Base-by-base conservation (phyloP, 768 basidiomycete species). In the Russula foetens region DNA sequence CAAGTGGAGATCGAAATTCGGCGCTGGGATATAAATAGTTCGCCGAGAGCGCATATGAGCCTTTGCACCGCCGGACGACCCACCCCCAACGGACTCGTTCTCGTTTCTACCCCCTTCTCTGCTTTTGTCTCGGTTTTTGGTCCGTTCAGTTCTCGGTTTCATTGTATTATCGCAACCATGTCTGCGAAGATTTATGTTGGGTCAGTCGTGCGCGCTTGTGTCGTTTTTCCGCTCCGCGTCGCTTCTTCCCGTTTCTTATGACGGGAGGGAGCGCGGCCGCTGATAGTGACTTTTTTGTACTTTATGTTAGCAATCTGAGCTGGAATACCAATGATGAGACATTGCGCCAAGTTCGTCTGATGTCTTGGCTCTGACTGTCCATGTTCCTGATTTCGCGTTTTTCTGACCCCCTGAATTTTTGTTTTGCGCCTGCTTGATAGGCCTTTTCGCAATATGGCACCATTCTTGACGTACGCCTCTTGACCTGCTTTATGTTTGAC, bases 321-420 rank as follows among this genome's bases (percentile, higher is more conserved):
- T 92, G 90, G 90, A 89, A 88, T 80, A 96, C 94, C 74, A 94
- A 84, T 74, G 93, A 96, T 84, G 93, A 96, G 44, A 83, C 83
- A 59, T 82, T 97, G 68, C 86, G 87, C 75, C 75, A 84, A 78
- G 92, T 94, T 82, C 86, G 90, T 90, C 69, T 81, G 76, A 75
- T 73, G 76, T 71, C 74, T 71, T 73, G 67, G 66, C 70, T 60
- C 71, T 47, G 57, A 59, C 56, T 56, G 59, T 49, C 66, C 65
- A 60, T 72, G 69, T 52, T 49, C 63, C 49, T 63, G 51, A 68
- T 67, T 19, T 12, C 28, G 35, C 15, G 23, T n/a, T 31, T 19
- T 17, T 29, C 6, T 29, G 15, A 11, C 23, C 17, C 17, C 8
- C 5, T 43, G 31, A 8, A 49, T 26, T 58, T 44, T 44, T 43